These are phyloP conservation scores for Arctium lappa DNA, from an alignment of 129 eudicot species.

Conservation along the genomic window DNA sequence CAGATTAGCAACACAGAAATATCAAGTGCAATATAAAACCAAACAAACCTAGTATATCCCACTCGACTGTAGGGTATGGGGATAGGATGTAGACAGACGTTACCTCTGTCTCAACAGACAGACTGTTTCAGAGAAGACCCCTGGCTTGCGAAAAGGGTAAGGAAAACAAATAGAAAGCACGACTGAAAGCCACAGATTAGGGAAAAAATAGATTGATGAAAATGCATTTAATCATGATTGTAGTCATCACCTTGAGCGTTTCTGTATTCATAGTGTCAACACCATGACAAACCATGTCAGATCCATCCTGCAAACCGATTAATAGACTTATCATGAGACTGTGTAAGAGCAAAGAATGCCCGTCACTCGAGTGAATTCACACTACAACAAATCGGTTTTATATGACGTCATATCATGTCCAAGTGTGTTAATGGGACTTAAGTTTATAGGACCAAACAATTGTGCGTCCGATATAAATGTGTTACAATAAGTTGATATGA, in stretches of 20 bases:
- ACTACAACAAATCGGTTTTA: background rate
- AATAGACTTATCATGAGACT: slow-evolving; percentile 13
- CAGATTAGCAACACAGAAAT: slow-evolving; percentile 2
- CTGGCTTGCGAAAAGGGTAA: background rate
- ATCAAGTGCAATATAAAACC: background rate
- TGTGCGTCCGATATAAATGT: background rate
- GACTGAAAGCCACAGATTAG: background rate
- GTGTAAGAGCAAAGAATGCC: background rate
- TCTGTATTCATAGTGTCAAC: slow-evolving; percentile 88
- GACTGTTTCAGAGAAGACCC: too few species aligned
- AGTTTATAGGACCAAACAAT: background rate
- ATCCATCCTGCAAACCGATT: slow-evolving; percentile 63
- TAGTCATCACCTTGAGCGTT: slow-evolving; percentile 62
- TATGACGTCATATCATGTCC: background rate
- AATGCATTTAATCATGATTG: background rate
- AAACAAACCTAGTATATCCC: too few species aligned
- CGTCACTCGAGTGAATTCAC: background rate
- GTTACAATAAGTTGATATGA: background rate
- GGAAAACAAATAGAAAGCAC: background rate
- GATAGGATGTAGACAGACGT: too few species aligned
- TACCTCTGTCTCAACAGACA: too few species aligned
- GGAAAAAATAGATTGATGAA: background rate
- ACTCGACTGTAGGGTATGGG: too few species aligned
- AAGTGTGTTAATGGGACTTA: background rate
- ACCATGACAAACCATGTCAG: slow-evolving; percentile 83